Evolutionary conservation across 768 basidiomycete genomes (phyloP), one percentile per base, ranked within the genome.

Genomic region (Hericium coralloides): DNA sequence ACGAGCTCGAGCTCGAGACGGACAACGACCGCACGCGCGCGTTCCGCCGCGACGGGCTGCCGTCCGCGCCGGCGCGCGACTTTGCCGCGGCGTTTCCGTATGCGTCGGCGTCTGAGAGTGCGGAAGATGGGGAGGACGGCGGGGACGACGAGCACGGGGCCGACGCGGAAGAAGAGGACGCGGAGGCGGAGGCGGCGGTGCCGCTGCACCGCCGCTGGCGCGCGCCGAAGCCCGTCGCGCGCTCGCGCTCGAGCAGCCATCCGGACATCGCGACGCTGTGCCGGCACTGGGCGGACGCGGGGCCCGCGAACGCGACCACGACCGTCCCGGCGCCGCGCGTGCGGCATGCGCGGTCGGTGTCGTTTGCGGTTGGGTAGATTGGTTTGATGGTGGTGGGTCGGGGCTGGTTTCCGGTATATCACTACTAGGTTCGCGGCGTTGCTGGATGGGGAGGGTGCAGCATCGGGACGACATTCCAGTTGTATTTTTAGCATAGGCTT

Each of bases 41-140:
- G 39, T 89, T 92, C 14, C 74, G 83, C 52, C 87, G 87, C 26
- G 89, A 91, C 65, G 89, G 89, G 17, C 74, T 81, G 4, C 83
- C 83, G 64, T 76, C 72, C 17, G 72, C 71, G 38, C 63, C 69
- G 25, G 52, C 55, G 47, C 25, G 22, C 7, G 20, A 20, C 26
- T 43, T 52, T 23, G 52, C 51, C 23, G 37, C 47, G n/a, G 45
- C 45, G 12, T 31, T 31, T 8, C 26, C 26, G 4, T 55, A 39
- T 6, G 43, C 57, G 26, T 57, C 58, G 9, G 63, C 63, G 54
- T 49, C 10, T 52, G 59, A n/a, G 43, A 50, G 47, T 6, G 51
- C 59, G 26, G 59, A 55, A 18, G 49, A 47, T 38, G 57, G 53
- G 49, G 59, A 51, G n/a, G 61, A 58, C n/a, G 59, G 57, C 2